Conservation (phyloP, 768 basidiomycete species). For the Pholiota conissans region DNA sequence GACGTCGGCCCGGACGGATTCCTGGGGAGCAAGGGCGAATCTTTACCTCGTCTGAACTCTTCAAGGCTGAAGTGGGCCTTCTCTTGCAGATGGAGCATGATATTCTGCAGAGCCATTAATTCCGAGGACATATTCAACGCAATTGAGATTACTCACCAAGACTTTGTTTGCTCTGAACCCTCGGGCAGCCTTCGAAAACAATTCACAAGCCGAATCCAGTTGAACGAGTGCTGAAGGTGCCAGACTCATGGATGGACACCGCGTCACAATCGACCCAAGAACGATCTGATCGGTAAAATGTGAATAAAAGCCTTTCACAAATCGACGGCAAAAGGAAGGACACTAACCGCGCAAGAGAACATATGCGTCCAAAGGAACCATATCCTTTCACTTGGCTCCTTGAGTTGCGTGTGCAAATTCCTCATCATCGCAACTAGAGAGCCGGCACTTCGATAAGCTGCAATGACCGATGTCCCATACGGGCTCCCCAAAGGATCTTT, state of each 20-base stretch:
- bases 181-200: conserved; percentile 68
- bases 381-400: conserved; percentile 61
- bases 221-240: conserved; percentile 75
- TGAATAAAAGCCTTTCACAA: background rate
- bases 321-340: background rate
- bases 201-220: conserved; percentile 72
- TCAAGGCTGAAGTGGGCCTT: conserved; percentile 67
- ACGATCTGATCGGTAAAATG: conserved; percentile 47
- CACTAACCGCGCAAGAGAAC: conserved; percentile 66
- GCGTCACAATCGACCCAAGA: conserved; percentile 72
- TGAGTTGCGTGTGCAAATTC: conserved; percentile 63
- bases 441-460: conserved; percentile 72
- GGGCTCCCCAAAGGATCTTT: conserved; percentile 74
- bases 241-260: conserved; percentile 77
- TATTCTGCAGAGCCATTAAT: conserved; percentile 37
- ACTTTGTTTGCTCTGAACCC: conserved; percentile 68
- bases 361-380: conserved; percentile 66
- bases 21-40: conserved; percentile 39
- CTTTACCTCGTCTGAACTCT: conserved; percentile 61
- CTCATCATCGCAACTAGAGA: conserved; percentile 71
- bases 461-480: conserved; percentile 72
- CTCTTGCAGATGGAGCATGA: conserved; percentile 63
- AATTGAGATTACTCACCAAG: conserved; percentile 41
- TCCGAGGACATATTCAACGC: background rate
- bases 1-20: conserved; percentile 36